These are phyloP conservation scores for Bruguiera sexangula DNA, from an alignment of 345 rosid genomes.

Conservation along the genomic window DNA sequence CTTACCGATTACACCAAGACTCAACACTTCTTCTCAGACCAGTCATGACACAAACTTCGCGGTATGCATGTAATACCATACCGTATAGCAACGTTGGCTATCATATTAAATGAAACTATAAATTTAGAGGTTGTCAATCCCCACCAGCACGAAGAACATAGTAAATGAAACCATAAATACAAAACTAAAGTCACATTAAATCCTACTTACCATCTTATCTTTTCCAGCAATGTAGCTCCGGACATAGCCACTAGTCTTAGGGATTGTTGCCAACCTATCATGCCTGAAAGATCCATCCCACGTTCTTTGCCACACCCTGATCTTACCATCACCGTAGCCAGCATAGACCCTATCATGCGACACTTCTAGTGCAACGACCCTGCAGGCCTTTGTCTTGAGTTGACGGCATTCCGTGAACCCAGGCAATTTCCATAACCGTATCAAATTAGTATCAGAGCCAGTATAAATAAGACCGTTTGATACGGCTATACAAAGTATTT, in stretches of 20 bases:
- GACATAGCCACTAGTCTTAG: conserved; percentile 34
- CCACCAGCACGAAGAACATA: background rate
- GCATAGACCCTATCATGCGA: conserved; percentile 40
- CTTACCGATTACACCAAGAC: no score
- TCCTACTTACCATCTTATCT: conserved; percentile 40
- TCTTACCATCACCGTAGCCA: conserved; percentile 47
- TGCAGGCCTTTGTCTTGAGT: conserved; percentile 39
- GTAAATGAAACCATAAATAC: background rate
- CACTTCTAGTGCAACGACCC: conserved; percentile 39
- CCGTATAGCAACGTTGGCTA: no score
- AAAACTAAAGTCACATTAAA: background rate
- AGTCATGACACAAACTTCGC: no score
- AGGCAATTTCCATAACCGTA: conserved; percentile 48
- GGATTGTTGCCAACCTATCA: conserved; percentile 38
- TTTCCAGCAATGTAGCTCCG: conserved; percentile 42
- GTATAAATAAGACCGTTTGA: conserved; percentile 39
- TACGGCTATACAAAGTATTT: conserved; percentile 39
- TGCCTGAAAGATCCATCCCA: conserved; percentile 47
- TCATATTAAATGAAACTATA: no score
- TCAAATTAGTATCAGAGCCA: conserved; percentile 41
- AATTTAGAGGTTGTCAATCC: background rate
- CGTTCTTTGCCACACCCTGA: conserved; percentile 47
- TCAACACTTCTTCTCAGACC: no score
- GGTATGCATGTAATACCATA: no score
- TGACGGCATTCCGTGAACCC: conserved; percentile 46